Evolutionary conservation across 768 basidiomycete species (phyloP), one percentile per base, ranked within the genome.

Genomic region (Mycena vitilis): DNA sequence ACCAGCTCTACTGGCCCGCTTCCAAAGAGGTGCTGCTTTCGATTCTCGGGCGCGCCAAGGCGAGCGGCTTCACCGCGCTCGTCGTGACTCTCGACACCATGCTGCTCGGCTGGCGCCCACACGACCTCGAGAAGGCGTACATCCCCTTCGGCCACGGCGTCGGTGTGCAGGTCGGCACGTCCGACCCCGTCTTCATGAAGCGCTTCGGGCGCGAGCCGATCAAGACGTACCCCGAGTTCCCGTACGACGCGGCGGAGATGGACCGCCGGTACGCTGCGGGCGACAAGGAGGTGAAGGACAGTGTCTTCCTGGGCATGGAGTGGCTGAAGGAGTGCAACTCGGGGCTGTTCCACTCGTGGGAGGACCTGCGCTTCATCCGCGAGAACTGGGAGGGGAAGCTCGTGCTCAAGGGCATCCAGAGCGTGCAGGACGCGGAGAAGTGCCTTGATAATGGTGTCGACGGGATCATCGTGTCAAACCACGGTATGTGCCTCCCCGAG

Each of bases 11-110:
- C 76, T 93, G 93, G 92, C 92, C 93, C 2, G 79, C 80, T 15
- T 79, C 82, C 10, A 75, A 90, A 52, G 90, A 89, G 5, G 76
- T 92, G 25, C 89, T 88, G 0, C 75, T 89, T 40, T 93, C 91
- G 23, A 60, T 94, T 30, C 84, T 95, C 25, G 78, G 81, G 15
- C 87, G 93, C 4, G 90, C 88, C 13, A 92, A 92, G 76, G 82
- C 80, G 1, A 87, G 79, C 61, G 90, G 90, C 18, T 95, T 88
- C 79, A 86, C 81, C 5, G 87, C 89, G 16, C 88, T 95, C 42
- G 87, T 95, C n/a, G 83, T 95, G 70, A 94, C 94, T 0, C 82
- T 94, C 15, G 93, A 95, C 77, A 91, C 92, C 1, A 89, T 89
- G 85, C 60, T 80, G 0, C 77, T 94, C 38, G 93, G 91, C 25